Conservation (phyloP, 83 land plant species). For the Diphasiastrum complanatum region DNA sequence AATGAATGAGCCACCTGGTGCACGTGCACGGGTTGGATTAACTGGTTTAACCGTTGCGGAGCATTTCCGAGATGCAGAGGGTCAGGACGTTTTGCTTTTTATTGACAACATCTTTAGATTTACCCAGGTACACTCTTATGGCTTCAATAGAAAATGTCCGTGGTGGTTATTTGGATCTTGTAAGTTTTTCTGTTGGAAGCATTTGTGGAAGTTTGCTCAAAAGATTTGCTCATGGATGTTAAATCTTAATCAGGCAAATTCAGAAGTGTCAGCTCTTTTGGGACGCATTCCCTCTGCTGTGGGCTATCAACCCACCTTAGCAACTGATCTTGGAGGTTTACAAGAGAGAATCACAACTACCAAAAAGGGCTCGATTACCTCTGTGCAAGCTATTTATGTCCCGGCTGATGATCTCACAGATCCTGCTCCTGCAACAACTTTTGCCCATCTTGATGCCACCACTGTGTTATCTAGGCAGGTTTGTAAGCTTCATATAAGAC, state of each 20-base stretch:
- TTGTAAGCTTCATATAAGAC: background rate
- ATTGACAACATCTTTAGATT: conserved; percentile 95
- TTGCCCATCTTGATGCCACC: conserved; percentile 96
- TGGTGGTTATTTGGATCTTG: background rate
- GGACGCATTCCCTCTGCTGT: conserved; percentile 98
- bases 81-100: conserved; percentile 94
- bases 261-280: conserved; percentile 92
- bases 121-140: conserved; percentile 44
- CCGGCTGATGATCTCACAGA: conserved; percentile 94
- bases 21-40: conserved; percentile 96
- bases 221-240: background rate
- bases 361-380: conserved; percentile 90
- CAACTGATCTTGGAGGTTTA: conserved; percentile 91
- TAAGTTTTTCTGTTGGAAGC: background rate
- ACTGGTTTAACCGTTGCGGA: conserved; percentile 93
- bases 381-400: conserved; percentile 95
- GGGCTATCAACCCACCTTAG: conserved; percentile 93
- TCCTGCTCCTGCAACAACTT: conserved; percentile 94
- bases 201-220: background rate
- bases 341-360: conserved; percentile 93
- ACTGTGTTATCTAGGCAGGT: conserved; percentile 96
- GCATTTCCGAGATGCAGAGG: conserved; percentile 91
- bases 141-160: background rate
- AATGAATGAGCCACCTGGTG: conserved; percentile 99
- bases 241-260: conserved; percentile 58